These are phyloP conservation scores for Suillus bovinus DNA, from an alignment of 768 basidiomycete genomes.

Conservation along the genomic window DNA sequence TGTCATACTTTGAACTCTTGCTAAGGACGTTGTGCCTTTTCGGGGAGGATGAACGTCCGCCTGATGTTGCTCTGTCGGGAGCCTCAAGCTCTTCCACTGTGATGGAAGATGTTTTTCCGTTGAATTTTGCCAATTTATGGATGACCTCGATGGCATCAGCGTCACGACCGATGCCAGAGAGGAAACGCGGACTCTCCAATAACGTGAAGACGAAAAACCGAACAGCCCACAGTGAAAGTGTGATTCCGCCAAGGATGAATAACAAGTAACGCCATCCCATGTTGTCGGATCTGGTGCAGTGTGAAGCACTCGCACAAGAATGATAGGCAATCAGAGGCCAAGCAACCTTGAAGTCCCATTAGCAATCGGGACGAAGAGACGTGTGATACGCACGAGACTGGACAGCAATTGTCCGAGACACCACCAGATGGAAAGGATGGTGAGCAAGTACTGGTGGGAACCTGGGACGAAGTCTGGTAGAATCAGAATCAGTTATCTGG, in stretches of 20 bases:
- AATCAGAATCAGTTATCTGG: slow-evolving; percentile 10
- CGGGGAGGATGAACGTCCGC: slow-evolving; percentile 13
- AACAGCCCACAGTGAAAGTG: slow-evolving; percentile 50
- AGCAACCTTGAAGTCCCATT: slow-evolving; percentile 41
- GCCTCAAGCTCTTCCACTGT: slow-evolving; percentile 46
- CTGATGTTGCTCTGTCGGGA: slow-evolving; percentile 24
- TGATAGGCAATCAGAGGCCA: slow-evolving; percentile 61
- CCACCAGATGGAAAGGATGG: slow-evolving; percentile 61
- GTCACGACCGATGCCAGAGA: slow-evolving; percentile 54
- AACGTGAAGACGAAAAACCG: slow-evolving; percentile 55
- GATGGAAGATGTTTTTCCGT: slow-evolving; percentile 43
- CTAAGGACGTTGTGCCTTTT: slow-evolving; percentile 31
- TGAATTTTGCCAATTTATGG: slow-evolving; percentile 50
- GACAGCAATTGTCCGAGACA: slow-evolving; percentile 54
- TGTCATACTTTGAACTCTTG: slow-evolving; percentile 42
- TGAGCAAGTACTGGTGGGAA: slow-evolving; percentile 58
- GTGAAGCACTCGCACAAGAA: slow-evolving; percentile 41
- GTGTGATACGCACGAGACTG: slow-evolving; percentile 37
- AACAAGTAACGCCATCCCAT: slow-evolving; percentile 69
- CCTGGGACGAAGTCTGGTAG: slow-evolving; percentile 49
- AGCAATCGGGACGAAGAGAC: not conserved
- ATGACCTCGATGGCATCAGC: slow-evolving; percentile 50
- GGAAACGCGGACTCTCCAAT: slow-evolving; percentile 58
- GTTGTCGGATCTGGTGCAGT: slow-evolving; percentile 46
- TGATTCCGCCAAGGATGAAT: slow-evolving; percentile 52